Conservation (phyloP, 2,329 filamentous ascomycete genomes). For the Clonostachys byssicola region DNA sequence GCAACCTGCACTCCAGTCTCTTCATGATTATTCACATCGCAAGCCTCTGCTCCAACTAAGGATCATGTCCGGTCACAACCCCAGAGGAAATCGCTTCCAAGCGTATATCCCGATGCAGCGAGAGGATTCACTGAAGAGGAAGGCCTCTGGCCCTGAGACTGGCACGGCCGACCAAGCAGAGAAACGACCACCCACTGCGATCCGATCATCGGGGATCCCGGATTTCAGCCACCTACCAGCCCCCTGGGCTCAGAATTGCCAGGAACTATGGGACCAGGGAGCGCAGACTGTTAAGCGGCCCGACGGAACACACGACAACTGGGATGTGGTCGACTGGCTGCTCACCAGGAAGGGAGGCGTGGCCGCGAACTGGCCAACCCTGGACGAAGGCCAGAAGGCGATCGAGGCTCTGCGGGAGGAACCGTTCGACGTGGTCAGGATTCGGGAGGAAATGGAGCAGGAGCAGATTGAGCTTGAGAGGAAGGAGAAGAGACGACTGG, state of each 20-base stretch:
- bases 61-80: too few species aligned
- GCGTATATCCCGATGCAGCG: too few species aligned
- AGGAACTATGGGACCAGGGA: slow-evolving; percentile 11
- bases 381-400: slow-evolving; percentile 8
- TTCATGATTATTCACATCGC: too few species aligned
- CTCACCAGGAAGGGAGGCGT: slow-evolving; percentile 12
- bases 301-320: slow-evolving; percentile 7
- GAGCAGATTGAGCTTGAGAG: slow-evolving; percentile 7
- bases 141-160: too few species aligned
- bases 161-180: too few species aligned
- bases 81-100: too few species aligned
- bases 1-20: too few species aligned
- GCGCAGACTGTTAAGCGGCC: slow-evolving; percentile 6
- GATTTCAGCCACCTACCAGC: neutral
- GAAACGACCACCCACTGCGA: too few species aligned
- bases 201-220: neutral
- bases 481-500: slow-evolving; percentile 11
- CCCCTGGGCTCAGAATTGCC: neutral
- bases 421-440: slow-evolving; percentile 6
- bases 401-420: slow-evolving; percentile 11
- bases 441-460: slow-evolving; percentile 1
- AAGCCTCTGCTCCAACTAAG: too few species aligned
- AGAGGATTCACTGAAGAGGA: too few species aligned
- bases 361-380: slow-evolving; percentile 8
- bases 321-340: slow-evolving; percentile 11